Base-by-base conservation (phyloP, 176 grass and related monocot genomes). In the Poa annua region DNA sequence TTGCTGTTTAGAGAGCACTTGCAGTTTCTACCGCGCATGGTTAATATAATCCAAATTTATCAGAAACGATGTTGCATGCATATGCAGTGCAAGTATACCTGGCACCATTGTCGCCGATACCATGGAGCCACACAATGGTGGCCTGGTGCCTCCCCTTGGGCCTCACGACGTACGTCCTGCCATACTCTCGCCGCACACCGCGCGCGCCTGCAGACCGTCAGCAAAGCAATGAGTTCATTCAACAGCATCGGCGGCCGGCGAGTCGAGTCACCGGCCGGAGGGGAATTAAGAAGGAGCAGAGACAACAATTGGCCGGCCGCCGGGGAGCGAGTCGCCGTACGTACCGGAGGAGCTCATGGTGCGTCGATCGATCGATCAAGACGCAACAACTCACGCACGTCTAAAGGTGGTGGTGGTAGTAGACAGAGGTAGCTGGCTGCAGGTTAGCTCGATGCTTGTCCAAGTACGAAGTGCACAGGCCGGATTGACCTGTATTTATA, bases 61-160 rank as follows among this genome's bases (percentile, higher is more conserved):
- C 54, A n/a, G 20, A 56, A 21, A 3, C 19, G 3, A n/a, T 56
- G 7, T 21, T 56, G 54, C 20, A 56, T 9, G n/a, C 19, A 25
- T 50, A 25, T 50, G 41, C 2, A 47, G 39, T 24, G 22, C 22
- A 20, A 6, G 12, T 71, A 12, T 22, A 97, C 94, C 94, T 97
- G 80, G 85, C 83, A 32, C 94, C 94, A 89, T 97, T 97, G 86
- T 97, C 94, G n/a, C 94, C 94, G 48, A 94, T 42, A 78, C 91
- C 94, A 67, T 97, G 94, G 90, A 97, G 91, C 94, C 94, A 97
- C 39, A 97, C 91, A 82, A 97, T 97, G 53, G 94, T 97, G 79
- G 89, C 94, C 88, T 82, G 91, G 65, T 97, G 94, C 85, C 94
- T 93, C 82, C 85, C 94, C 87, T 91, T 97, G 50, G 94, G 94